These are phyloP conservation scores for Piloderma croceum DNA, from an alignment of 768 basidiomycete genomes.

Conservation along the genomic window DNA sequence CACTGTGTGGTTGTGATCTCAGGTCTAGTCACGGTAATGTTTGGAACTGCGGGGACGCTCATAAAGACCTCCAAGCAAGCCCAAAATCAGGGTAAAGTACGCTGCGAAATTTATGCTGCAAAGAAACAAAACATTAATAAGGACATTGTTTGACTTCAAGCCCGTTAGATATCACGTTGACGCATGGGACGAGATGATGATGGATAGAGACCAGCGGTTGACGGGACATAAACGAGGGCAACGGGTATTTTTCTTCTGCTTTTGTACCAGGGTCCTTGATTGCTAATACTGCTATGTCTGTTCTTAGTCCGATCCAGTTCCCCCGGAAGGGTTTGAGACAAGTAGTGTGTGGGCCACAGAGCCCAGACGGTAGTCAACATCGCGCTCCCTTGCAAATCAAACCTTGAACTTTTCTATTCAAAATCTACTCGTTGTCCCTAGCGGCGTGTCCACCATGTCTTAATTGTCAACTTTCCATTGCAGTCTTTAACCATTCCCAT, in stretches of 20 bases:
- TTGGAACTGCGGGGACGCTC: constrained; percentile 85
- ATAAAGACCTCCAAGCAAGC: constrained; percentile 70
- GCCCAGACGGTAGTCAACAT: constrained; percentile 36
- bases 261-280: background rate
- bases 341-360: constrained; percentile 73
- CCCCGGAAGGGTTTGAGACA: constrained; percentile 67
- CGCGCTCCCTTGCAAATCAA: no score
- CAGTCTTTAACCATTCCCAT: constrained; percentile 3
- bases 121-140: background rate
- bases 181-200: constrained; percentile 94
- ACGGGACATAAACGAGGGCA: constrained; percentile 78
- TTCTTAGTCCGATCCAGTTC: constrained; percentile 55
- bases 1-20: constrained; percentile 8
- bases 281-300: background rate
- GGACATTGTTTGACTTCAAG: background rate
- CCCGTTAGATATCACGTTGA: constrained; percentile 69
- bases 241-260: background rate
- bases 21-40: constrained; percentile 86
- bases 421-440: no score
- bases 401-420: no score
- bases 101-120: constrained; percentile 5
- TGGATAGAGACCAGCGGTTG: constrained; percentile 81
- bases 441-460: no score
- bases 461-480: background rate
- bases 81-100: constrained; percentile 90